A percentile compares a stretch with the other conserved stretches of the same genome.
Evolutionary conservation across 169 alveolate species (phyloP).

Genomic region (Cardiosporidium cionae): DNA sequence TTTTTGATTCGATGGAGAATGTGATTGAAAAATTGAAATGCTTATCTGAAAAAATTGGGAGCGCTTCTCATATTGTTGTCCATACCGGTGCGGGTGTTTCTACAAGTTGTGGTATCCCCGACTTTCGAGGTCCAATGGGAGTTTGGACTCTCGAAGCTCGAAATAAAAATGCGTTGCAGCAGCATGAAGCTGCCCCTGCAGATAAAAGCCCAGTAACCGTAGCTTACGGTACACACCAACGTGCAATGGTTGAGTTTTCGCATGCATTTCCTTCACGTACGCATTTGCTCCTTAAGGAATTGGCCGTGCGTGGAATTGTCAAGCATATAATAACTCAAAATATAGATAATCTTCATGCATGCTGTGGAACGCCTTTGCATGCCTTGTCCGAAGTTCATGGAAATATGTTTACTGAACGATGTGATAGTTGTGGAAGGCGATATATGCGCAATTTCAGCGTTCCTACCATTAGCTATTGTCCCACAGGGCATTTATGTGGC

Average conservation of each 20-base stretch:
- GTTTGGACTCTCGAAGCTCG: constrained; percentile 25
- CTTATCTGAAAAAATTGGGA: neutral
- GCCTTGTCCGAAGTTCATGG: constrained; percentile 68
- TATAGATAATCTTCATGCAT: constrained; percentile 62
- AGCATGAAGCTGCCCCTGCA: neutral
- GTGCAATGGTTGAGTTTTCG: constrained; percentile 47
- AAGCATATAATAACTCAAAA: constrained; percentile 60
- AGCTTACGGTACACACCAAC: neutral
- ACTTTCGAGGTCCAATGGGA: constrained; percentile 33
- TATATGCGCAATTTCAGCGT: constrained; percentile 58
- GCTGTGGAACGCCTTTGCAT: constrained; percentile 54
- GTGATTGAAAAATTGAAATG: neutral
- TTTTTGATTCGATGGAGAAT: neutral
- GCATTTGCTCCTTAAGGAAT: constrained; percentile 54
- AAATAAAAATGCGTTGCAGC: neutral
- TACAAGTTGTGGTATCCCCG: constrained; percentile 26
- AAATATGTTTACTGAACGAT: constrained; percentile 61
- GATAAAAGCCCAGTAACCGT: neutral
- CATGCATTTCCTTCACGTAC: constrained; percentile 67
- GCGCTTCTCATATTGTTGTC: constrained; percentile 1
- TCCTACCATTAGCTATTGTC: constrained; percentile 62
- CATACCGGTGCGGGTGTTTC: constrained; percentile 24
- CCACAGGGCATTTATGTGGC: constrained; percentile 71
- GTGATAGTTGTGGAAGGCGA: constrained; percentile 63
- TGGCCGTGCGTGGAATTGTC: constrained; percentile 42